Base-by-base conservation (phyloP, 345 rosid genomes). In the Eucalyptus sp. region DNA sequence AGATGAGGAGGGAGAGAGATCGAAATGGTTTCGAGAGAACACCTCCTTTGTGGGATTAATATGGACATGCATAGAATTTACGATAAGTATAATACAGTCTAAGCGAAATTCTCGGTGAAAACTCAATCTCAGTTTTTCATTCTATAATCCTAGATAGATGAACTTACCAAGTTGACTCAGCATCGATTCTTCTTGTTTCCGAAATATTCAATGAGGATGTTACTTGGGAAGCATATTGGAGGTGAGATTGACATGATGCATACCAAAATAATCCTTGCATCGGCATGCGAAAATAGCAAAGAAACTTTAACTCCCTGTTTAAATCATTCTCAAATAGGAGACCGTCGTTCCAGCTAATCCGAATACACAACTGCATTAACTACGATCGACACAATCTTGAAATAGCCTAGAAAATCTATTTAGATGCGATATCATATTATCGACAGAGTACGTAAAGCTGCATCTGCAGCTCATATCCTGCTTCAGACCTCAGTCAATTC, bases 131-230 rank as follows among this genome's bases (percentile, higher is more conserved):
- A n/a, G 41, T 64, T 64, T 14, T 14, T 15, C 10, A 10, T 64
- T 64, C 37, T 64, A 64, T 64, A 64, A 7, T 64, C 71, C n/a
- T 7, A 64, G 33, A 64, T 7, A 64, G 37, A 64, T 64, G 76
- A 64, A 64, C 10, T 0, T 0, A 64, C 37, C 37, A 64, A 15
- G 41, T n/a, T 16, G 10, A 64, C 76, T 64, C 3, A 4, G 5
- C 18, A n/a, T n/a, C 6, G 2, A 7, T 64, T 14, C 0, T 14
- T n/a, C 33, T n/a, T 1, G 2, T 64, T 14, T 64, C 37, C 5
- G 0, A 64, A n/a, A 64, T 64, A n/a, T 14, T 13, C 6, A 5
- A 64, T n/a, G 76, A n/a, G 76, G 18, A n/a, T 14, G 58, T 52
- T 52, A 18, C 58, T 52, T 0, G 4, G 58, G 58, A n/a, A n/a